Base-by-base conservation (phyloP, 2,329 filamentous ascomycete genomes). In the Colletotrichum phormii region DNA sequence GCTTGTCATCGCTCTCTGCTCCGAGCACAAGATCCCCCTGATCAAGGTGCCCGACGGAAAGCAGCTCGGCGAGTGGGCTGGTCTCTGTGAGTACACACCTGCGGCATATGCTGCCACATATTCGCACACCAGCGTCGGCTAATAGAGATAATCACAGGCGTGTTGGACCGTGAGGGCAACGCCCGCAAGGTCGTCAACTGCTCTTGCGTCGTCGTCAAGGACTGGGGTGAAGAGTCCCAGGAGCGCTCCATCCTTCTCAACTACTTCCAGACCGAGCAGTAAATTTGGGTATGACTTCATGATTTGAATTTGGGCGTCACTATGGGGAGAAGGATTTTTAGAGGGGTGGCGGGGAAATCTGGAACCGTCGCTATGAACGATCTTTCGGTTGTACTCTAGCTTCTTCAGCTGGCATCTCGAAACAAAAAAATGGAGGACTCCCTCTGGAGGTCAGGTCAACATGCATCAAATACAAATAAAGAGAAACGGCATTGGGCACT, bases 41-140 rank as follows among this genome's bases (percentile, higher is more conserved):
- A 99, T 99, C 92, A 98, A 99, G 94, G 97, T 99, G 77, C 96
- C 95, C 80, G 97, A 99, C 87, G 97, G 97, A 87, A 99, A 99
- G 93, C 94, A 98, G 91, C 90, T 99, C 82, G 97, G 97, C 89
- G 97, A 99, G 91, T 99, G 97, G 97, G 96, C 97, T 85, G 97
- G 97, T 89, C 93, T 99, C 83, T 99, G 97, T 98, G 92, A 86
- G 96, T 95, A 64, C 31, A 18, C 49, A 64, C 49, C 51, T 2
- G 4, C 15, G 22, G 1, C 5, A 46, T 77, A 54, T 58, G 26
- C 4, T 53, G 37, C 15, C 51, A 26, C 18, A 4, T 18, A 49
- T 54, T 4, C 22, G 24, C 18, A 24, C 18, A 24, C 6, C 59
- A 31, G 54, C 22, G 49, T 22, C 18, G 18, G 49, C 82, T 85